Percentiles rank a stretch among this genome's conserved stretches.
Evolutionary conservation across 352 stramenopile genomes (phyloP).

Genomic region (Pythium apleroticum): DNA sequence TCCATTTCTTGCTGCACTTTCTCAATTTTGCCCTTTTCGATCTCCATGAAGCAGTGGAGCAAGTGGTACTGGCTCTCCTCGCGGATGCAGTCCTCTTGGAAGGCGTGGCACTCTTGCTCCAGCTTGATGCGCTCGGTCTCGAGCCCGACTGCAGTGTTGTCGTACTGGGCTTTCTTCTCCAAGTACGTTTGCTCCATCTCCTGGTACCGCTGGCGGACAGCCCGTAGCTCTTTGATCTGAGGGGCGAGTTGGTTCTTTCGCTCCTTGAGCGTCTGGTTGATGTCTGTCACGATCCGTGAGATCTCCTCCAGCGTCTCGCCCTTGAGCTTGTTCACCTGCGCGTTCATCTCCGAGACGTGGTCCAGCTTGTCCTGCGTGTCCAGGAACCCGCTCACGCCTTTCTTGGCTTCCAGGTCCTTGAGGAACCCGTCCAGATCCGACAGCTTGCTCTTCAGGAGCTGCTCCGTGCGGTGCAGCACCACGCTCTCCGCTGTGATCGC

Average conservation of each 20-base stretch:
- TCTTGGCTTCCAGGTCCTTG: conserved; percentile 78
- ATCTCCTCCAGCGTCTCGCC: conserved; percentile 94
- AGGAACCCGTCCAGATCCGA: conserved; percentile 86
- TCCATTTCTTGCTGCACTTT: conserved; percentile 86
- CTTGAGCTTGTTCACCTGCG: conserved; percentile 90
- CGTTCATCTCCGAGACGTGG: conserved; percentile 85
- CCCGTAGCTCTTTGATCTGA: conserved; percentile 91
- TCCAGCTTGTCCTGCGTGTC: conserved; percentile 89
- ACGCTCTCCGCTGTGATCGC: conserved; percentile 87
- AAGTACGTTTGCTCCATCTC: conserved; percentile 89
- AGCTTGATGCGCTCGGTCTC: conserved; percentile 90
- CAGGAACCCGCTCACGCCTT: conserved; percentile 84
- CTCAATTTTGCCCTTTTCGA: conserved; percentile 74
- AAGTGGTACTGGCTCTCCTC: conserved; percentile 89
- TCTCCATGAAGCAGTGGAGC: conserved; percentile 71
- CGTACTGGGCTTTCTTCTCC: conserved; percentile 87
- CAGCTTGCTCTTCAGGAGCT: conserved; percentile 86
- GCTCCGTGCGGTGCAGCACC: conserved; percentile 90
- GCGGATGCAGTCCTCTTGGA: conserved; percentile 86
- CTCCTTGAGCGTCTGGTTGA: conserved; percentile 90
- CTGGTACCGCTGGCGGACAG: conserved; percentile 86
- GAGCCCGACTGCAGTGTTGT: conserved; percentile 85
- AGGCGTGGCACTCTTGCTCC: conserved; percentile 86
- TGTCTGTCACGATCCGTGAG: conserved; percentile 88
- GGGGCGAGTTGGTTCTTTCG: conserved; percentile 92